Conservation (phyloP, 208 protist genomes). For the Wallacemonas sp. region DNA sequence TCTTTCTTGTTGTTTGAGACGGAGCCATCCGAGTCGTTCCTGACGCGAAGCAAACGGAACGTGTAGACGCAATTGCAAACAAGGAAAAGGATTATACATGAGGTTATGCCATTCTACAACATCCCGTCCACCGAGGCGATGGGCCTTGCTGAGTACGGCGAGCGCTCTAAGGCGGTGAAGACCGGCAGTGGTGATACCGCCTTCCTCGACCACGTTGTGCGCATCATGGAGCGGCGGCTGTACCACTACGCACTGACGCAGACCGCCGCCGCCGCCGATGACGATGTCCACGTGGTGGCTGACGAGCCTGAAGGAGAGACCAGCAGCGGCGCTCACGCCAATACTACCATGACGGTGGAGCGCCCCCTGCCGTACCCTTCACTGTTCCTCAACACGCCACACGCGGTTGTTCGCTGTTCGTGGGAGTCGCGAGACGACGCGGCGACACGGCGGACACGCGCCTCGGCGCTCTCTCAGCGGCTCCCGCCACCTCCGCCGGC, state of each 20-base stretch:
- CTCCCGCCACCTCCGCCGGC: not conserved
- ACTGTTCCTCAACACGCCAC: conserved; percentile 46
- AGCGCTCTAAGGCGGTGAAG: not conserved
- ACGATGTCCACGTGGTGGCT: not conserved
- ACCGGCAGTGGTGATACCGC: conserved; percentile 1
- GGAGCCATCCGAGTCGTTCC: too few species aligned
- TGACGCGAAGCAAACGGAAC: too few species aligned
- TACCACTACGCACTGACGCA: conserved; percentile 14
- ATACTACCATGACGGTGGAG: conserved; percentile 7
- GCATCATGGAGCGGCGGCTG: conserved; percentile 15
- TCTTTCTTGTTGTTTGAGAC: too few species aligned
- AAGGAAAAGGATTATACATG: too few species aligned
- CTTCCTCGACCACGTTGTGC: conserved; percentile 23
- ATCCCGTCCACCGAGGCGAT: conserved; percentile 13
- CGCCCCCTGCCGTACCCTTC: conserved; percentile 40
- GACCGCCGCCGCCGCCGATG: not conserved
- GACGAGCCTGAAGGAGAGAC: not conserved
- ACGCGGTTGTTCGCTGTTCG: conserved; percentile 4
- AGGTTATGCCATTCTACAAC: conserved; percentile 56
- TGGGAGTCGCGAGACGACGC: not conserved
- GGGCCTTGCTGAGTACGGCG: conserved; percentile 11
- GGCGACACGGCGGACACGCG: not conserved
- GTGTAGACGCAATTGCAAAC: too few species aligned
- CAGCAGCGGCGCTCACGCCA: not conserved
- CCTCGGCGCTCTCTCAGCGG: not conserved